Evolutionary conservation across 331 rosid species (phyloP).

Genomic region (Telfairia occidentalis): DNA sequence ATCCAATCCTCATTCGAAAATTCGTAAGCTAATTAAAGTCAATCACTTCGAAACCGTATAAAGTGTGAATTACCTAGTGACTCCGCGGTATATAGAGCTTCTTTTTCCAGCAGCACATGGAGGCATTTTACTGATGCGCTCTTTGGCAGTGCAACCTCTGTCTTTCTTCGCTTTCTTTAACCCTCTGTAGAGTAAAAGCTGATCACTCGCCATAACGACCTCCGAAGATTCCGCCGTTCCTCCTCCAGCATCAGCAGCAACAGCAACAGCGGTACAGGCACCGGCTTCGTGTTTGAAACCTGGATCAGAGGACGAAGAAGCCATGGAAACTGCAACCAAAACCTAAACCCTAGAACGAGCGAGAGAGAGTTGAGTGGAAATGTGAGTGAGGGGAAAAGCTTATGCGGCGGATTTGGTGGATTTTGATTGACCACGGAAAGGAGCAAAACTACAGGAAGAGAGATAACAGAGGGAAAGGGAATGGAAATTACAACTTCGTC

Average conservation of each 20-base stretch:
- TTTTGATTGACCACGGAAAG: slow-evolving; percentile 21
- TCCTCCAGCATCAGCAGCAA: slow-evolving; percentile 16
- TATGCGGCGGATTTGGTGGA: background rate
- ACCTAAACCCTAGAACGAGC: slow-evolving; percentile 21
- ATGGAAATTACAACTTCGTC: slow-evolving; percentile 34
- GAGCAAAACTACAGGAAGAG: slow-evolving; percentile 22
- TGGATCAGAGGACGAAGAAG: slow-evolving; percentile 86
- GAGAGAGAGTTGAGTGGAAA: slow-evolving; percentile 1
- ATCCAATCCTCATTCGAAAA: background rate
- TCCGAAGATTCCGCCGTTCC: slow-evolving; percentile 31
- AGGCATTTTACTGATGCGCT: slow-evolving; percentile 97
- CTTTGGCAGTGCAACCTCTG: slow-evolving; percentile 94
- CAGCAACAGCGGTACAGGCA: slow-evolving; percentile 18
- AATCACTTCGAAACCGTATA: background rate
- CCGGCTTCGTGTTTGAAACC: slow-evolving; percentile 48
- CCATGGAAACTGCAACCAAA: slow-evolving; percentile 37
- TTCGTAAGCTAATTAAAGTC: background rate
- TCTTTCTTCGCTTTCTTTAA: slow-evolving; percentile 88
- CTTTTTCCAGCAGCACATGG: slow-evolving; percentile 97
- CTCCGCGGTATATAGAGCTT: slow-evolving; percentile 97
- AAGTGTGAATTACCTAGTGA: slow-evolving; percentile 50
- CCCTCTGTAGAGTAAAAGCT: slow-evolving; percentile 64
- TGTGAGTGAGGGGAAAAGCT: background rate
- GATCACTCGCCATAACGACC: slow-evolving; percentile 44
- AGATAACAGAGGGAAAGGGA: slow-evolving; percentile 8